Conservation (phyloP, 2,329 filamentous ascomycete species). For the Pyrenophora teres region DNA sequence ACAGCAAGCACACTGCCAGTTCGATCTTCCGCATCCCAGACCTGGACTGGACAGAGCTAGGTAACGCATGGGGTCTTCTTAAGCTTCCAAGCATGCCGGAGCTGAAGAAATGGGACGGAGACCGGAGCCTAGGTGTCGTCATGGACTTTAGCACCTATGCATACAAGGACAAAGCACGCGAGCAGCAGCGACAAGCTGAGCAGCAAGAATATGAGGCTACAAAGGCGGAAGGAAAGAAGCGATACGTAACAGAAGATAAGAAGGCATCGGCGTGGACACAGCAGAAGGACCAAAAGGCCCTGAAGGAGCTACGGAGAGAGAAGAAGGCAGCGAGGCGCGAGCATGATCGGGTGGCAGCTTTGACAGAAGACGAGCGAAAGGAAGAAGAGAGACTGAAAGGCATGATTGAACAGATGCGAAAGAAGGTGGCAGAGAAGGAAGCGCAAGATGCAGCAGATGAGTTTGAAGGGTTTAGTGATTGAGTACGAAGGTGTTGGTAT, state of each 20-base stretch:
- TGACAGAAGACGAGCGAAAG: constrained; percentile 36
- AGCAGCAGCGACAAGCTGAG: constrained; percentile 47
- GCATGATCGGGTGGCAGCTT: constrained; percentile 31
- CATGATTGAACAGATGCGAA: constrained; percentile 38
- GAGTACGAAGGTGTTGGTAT: neutral
- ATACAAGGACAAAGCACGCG: constrained; percentile 53
- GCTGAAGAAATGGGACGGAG: constrained; percentile 54
- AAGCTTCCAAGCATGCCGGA: constrained; percentile 94
- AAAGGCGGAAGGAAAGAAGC: constrained; percentile 30
- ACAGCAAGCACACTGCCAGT: constrained; percentile 85
- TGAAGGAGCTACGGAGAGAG: constrained; percentile 40
- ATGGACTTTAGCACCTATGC: constrained; percentile 49
- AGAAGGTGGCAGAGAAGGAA: constrained; percentile 33
- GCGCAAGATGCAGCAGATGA: constrained; percentile 33
- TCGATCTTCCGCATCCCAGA: constrained; percentile 87
- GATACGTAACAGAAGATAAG: constrained; percentile 32
- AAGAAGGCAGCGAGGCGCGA: constrained; percentile 43
- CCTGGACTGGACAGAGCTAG: constrained; percentile 83
- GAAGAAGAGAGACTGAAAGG: constrained; percentile 42
- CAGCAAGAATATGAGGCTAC: constrained; percentile 34
- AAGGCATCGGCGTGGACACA: constrained; percentile 43
- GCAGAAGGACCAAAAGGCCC: constrained; percentile 42
- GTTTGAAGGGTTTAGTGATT: constrained; percentile 46
- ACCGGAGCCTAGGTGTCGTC: constrained; percentile 48
- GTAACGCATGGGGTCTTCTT: constrained; percentile 81